phyloP scores from a whole-genome alignment of 2,329 filamentous ascomycete genomes.

The Apiospora malaysiana region DNA sequence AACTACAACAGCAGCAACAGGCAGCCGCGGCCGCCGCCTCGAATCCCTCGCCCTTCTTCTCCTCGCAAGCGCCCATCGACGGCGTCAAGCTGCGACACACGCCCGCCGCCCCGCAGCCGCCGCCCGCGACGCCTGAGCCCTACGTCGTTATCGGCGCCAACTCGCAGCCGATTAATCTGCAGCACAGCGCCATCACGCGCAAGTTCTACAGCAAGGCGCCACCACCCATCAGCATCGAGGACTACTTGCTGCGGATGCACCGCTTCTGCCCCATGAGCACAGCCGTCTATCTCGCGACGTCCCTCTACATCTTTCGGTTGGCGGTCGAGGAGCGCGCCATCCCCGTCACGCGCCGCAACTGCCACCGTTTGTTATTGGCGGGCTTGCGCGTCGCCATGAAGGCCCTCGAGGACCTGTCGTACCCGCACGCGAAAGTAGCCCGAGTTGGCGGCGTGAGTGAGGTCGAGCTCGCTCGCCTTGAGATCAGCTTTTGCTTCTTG shows the following conservation, averaged over 20 bases:
- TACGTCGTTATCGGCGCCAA: conserved; percentile 71
- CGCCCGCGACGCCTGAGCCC: conserved; percentile 48
- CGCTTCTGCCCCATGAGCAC: conserved; percentile 93
- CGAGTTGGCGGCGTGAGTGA: conserved; percentile 88
- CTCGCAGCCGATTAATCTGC: conserved; percentile 74
- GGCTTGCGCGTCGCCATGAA: conserved; percentile 91
- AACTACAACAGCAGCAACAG: conserved; percentile 29
- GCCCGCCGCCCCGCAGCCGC: conserved; percentile 34
- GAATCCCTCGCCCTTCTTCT: conserved; percentile 31
- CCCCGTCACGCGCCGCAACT: conserved; percentile 81
- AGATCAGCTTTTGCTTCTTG: conserved; percentile 88
- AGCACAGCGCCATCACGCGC: conserved; percentile 84
- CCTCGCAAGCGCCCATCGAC: conserved; percentile 50
- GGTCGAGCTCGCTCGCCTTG: conserved; percentile 79
- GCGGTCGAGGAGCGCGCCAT: conserved; percentile 79
- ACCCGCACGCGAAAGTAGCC: conserved; percentile 82
- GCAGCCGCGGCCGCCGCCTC: conserved; percentile 26
- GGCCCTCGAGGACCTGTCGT: conserved; percentile 89
- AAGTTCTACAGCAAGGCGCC: conserved; percentile 93
- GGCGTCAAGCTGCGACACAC: conserved; percentile 57
- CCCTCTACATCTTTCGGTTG: conserved; percentile 84
- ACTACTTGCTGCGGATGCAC: conserved; percentile 87
- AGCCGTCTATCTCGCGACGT: conserved; percentile 89
- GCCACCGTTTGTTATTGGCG: conserved; percentile 84
- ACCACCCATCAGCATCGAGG: conserved; percentile 80